A percentile compares a stretch with the other conserved stretches of the same genome.
Conservation (phyloP, 805 yeast genomes). For the Yamadazyma insecticola region DNA sequence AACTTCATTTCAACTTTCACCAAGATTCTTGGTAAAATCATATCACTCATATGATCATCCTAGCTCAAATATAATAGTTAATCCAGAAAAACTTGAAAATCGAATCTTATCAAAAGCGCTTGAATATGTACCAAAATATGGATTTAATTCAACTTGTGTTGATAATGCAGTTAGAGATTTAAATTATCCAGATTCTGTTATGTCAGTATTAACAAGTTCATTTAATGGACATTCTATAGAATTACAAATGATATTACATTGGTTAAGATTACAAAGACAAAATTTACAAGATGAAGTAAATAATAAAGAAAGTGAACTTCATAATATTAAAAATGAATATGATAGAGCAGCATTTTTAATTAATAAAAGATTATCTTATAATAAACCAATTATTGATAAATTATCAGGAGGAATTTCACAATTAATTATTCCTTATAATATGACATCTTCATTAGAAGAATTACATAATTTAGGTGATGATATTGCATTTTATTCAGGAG, state of each 20-base stretch:
- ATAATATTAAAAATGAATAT: slow-evolving; percentile 30
- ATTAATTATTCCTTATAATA: slow-evolving; percentile 61
- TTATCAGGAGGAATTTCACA: slow-evolving; percentile 53
- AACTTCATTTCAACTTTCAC: background rate
- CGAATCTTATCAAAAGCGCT: slow-evolving; percentile 35
- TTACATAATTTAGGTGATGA: slow-evolving; percentile 79
- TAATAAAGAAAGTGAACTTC: slow-evolving; percentile 17
- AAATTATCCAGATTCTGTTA: slow-evolving; percentile 50
- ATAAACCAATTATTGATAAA: slow-evolving; percentile 41
- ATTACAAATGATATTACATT: slow-evolving; percentile 51
- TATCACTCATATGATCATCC: slow-evolving; percentile 38
- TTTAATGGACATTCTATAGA: slow-evolving; percentile 45
- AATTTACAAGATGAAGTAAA: slow-evolving; percentile 23
- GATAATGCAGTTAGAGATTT: slow-evolving; percentile 43
- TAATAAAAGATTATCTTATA: slow-evolving; percentile 48
- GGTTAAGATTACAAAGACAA: slow-evolving; percentile 42
- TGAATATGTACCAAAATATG: slow-evolving; percentile 45
- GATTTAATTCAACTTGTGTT: slow-evolving; percentile 48
- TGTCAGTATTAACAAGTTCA: slow-evolving; percentile 33
- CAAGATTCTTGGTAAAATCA: background rate
- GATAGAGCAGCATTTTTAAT: slow-evolving; percentile 42
- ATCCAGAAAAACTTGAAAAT: slow-evolving; percentile 32
- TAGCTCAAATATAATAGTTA: slow-evolving; percentile 28
- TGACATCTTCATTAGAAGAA: slow-evolving; percentile 55
- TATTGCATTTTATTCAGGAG: slow-evolving; percentile 74